phyloP scores from a whole-genome alignment of 108 stramenopile species.

The Skeletonema costatum region DNA sequence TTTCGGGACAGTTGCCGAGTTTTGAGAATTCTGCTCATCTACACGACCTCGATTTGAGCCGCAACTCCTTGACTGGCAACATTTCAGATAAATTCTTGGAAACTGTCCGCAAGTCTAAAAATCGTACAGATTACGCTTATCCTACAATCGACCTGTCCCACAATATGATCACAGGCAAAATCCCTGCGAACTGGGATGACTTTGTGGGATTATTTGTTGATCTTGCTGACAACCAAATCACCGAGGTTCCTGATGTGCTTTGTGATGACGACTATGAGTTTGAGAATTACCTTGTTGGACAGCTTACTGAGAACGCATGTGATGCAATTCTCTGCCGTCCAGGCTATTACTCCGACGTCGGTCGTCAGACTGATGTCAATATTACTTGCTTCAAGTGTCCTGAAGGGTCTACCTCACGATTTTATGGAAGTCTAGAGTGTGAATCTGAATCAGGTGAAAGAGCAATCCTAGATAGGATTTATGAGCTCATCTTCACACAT shows the following conservation, averaged over 20 bases:
- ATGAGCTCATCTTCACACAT: slow-evolving; percentile 39
- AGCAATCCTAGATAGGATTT: slow-evolving; percentile 50
- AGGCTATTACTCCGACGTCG: slow-evolving; percentile 64
- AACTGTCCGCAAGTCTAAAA: slow-evolving; percentile 28
- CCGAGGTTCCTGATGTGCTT: slow-evolving; percentile 55
- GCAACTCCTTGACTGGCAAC: slow-evolving; percentile 66
- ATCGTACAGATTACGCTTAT: slow-evolving; percentile 38
- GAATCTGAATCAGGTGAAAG: slow-evolving; percentile 49
- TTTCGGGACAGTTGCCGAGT: slow-evolving; percentile 60
- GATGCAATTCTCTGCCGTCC: slow-evolving; percentile 85
- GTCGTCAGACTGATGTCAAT: slow-evolving; percentile 51
- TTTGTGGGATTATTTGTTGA: slow-evolving; percentile 40
- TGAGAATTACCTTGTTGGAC: slow-evolving; percentile 68
- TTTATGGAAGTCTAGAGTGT: slow-evolving; percentile 62
- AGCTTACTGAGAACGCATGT: slow-evolving; percentile 60
- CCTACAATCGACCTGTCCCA: slow-evolving; percentile 41
- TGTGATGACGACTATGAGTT: slow-evolving; percentile 68
- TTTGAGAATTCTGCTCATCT: slow-evolving; percentile 55
- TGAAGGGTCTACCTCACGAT: slow-evolving; percentile 40
- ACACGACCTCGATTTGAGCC: slow-evolving; percentile 59
- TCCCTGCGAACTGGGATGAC: slow-evolving; percentile 40
- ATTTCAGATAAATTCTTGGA: slow-evolving; percentile 59
- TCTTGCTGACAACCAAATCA: slow-evolving; percentile 70
- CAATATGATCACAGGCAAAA: slow-evolving; percentile 43
- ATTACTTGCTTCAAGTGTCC: slow-evolving; percentile 50